Base-by-base conservation (phyloP, 352 stramenopile species). In the Plasmopara halstedii region DNA sequence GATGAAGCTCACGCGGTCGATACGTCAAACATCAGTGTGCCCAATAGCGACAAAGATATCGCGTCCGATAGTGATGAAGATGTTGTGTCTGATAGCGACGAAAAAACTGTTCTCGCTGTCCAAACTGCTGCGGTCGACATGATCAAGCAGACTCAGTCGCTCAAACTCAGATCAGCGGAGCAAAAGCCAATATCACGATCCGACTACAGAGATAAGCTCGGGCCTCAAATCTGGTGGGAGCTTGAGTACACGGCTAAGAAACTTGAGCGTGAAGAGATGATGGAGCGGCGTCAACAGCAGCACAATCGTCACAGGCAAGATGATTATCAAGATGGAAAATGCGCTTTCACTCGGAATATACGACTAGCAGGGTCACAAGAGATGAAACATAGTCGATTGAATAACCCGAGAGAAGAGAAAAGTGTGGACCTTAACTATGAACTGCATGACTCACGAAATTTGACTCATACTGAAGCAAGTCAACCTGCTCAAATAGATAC, bases 221-320 rank as follows among this genome's bases (percentile, higher is more conserved):
- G 73, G 13, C 60, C 65, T 21, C 68, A 60, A 32, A 49, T 82
- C 14, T 89, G 74, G 77, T 89, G 68, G 67, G 68, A 84, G 34
- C 56, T 89, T 0, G 67, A 83, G 21, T 85, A 84, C 42, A 67
- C 55, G 0, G 69, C 69, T 6, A 42, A 50, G n/a, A 49, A 35
- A 21, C 46, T 83, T 8, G 47, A 69, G 35, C 42, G 48, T 17
- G 42, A 71, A 44, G 47, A 67, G 39, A 39, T 50, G 2, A 11
- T 50, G 8, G 38, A 56, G 27, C 25, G 46, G 4, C 36, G 45
- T 0, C 33, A 54, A 31, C 6, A 29, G 25, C 25, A 5, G 25
- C 39, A 47, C 36, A 7, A n/a, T 41, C 19, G 22, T 27, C 25
- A 18, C 11, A 9, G 13, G 2, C 35, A 48, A 40, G 2, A 4